phyloP scores from a whole-genome alignment of 139 green algal genomes.

The Eudorina sp. region DNA sequence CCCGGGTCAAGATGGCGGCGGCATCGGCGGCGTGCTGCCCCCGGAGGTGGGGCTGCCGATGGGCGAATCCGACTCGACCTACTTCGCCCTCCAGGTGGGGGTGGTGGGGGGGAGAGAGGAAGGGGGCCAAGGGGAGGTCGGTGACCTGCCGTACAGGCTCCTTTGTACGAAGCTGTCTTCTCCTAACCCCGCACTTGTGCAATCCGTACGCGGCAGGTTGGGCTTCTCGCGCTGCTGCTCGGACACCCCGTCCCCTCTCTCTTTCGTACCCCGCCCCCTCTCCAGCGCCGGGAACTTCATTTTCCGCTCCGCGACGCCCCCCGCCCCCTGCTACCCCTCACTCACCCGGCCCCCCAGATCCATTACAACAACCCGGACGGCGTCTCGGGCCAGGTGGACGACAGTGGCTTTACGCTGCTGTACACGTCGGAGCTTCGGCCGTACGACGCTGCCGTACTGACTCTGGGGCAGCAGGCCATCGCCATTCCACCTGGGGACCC shows the following conservation, averaged over 20 bases:
- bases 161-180: too few species aligned
- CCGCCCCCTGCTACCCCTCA: not conserved
- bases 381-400: not conserved
- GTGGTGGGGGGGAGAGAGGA: too few species aligned
- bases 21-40: not conserved
- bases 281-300: too few species aligned
- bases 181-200: too few species aligned
- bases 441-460: constrained; percentile 32
- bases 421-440: constrained; percentile 20
- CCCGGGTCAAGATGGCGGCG: not conserved
- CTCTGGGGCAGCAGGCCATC: constrained; percentile 24
- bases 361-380: constrained; percentile 34
- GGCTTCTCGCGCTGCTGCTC: too few species aligned
- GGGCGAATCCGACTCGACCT: not conserved
- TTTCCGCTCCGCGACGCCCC: too few species aligned
- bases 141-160: too few species aligned
- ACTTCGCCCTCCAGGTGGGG: constrained; percentile 24
- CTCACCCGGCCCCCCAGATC: not conserved
- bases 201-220: too few species aligned
- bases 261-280: too few species aligned
- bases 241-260: too few species aligned
- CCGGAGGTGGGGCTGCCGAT: constrained; percentile 15
- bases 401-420: not conserved
- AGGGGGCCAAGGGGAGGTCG: too few species aligned
- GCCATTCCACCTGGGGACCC: constrained; percentile 12